Evolutionary conservation across 371 early-diverging fungal species (phyloP), one percentile per base, ranked within the genome.

Genomic region (Saksenaea oblongispora): DNA sequence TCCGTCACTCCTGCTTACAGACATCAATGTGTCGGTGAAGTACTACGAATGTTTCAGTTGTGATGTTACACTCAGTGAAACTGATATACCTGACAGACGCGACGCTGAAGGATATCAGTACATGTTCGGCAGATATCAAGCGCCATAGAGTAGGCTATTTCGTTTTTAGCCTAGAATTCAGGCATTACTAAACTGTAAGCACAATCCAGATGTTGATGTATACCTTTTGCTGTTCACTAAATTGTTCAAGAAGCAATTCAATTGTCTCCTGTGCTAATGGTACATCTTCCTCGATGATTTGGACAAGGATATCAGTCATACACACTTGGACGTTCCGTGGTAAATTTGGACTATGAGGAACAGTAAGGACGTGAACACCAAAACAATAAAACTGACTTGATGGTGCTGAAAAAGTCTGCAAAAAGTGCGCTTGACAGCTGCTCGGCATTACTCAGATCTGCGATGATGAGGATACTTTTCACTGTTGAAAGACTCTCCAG

Each of bases 401-500:
- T 54, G 9, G 10, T 26, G 14, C 61, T 36, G 56, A 62, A 63
- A 27, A 61, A 67, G 31, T 34, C 41, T 3, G 54, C 37, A 61
- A 76, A 75, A 27, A 75, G 70, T 1, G 68, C 61, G 15, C 59
- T 58, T 0, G 67, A 61, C 4, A 80, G 28, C 14, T 66, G 61
- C 0, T 76, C 74, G 0, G 77, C 39, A 62, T 75, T 61, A 9
- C 67, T 67, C 3, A 80, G 55, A 58, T 80, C 80, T 10, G 63
- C 70, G 14, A 95, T 82, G 34, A 97, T 75, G 3, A 92, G 80
- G 51, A 95, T 86, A 42, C 89, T 90, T 70, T 91, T 94, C 35
- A 95, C 93, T 1, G 87, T 91, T 0, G 94, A 87, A 28, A 97
- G 82, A 56, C 90, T 92, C 65, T 95, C 95, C 41, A 98, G 84